Percentiles rank a stretch among this genome's conserved stretches.
These are phyloP conservation scores for Akanthomyces uredinophilus DNA, from an alignment of 2,329 filamentous ascomycete species.

Conservation along the genomic window DNA sequence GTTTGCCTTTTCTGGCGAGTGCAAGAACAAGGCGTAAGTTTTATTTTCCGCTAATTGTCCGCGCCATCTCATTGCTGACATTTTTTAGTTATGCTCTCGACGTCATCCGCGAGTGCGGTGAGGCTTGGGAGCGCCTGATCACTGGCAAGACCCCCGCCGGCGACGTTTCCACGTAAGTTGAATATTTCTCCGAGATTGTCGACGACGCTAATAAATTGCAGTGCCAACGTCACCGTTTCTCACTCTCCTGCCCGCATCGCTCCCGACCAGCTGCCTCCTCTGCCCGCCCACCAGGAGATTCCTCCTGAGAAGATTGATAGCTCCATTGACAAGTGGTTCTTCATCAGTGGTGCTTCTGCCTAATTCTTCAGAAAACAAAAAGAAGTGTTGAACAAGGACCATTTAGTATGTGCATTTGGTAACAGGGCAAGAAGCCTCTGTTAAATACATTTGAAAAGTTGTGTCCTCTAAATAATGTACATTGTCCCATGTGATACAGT, in stretches of 20 bases:
- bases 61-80: constrained; percentile 14
- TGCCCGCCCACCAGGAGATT: constrained; percentile 76
- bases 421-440: constrained; percentile 1
- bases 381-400: neutral
- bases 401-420: neutral
- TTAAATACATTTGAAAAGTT: constrained; percentile 13
- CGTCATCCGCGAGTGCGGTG: constrained; percentile 89
- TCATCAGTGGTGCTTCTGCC: constrained; percentile 93
- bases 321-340: constrained; percentile 99
- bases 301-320: constrained; percentile 83
- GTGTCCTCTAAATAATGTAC: constrained; percentile 8
- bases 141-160: constrained; percentile 79
- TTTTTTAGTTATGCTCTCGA: constrained; percentile 76
- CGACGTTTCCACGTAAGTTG: constrained; percentile 73
- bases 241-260: constrained; percentile 70
- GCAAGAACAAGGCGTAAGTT: constrained; percentile 95
- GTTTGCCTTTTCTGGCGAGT: constrained; percentile 99
- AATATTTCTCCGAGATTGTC: neutral
- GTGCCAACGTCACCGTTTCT: constrained; percentile 72
- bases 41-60: neutral
- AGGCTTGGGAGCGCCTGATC: constrained; percentile 96
- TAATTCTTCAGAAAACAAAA: constrained; percentile 39
- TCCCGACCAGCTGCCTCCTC: constrained; percentile 64
- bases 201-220: constrained; percentile 36
- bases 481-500: neutral